Conservation (phyloP, 2,329 filamentous ascomycete genomes). For the Pleomassaria siparia region DNA sequence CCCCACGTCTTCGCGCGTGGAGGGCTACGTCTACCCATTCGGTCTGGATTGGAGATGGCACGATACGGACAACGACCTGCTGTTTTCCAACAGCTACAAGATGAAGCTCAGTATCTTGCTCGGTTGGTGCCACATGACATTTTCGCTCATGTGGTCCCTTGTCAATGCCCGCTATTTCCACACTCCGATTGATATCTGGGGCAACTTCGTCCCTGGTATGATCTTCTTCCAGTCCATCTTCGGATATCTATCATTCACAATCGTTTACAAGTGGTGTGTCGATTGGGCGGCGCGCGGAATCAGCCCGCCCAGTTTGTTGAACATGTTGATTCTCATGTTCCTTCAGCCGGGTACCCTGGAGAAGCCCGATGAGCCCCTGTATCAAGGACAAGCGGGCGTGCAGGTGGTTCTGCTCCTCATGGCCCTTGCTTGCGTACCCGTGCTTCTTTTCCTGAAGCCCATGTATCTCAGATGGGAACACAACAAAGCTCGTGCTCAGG, state of each 20-base stretch:
- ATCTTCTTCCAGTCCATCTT: constrained; percentile 99
- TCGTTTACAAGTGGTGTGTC: constrained; percentile 95
- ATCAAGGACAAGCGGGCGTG: constrained; percentile 72
- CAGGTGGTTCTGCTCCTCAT: constrained; percentile 79
- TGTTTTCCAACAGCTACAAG: constrained; percentile 99
- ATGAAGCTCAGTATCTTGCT: constrained; percentile 99
- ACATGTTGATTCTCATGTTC: constrained; percentile 99
- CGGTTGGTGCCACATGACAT: constrained; percentile 98
- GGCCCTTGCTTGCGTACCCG: constrained; percentile 82
- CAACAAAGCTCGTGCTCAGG: constrained; percentile 81
- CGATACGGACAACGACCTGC: constrained; percentile 87
- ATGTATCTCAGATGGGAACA: constrained; percentile 93
- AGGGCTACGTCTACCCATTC: constrained; percentile 87
- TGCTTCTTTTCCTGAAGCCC: constrained; percentile 92
- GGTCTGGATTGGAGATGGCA: constrained; percentile 97
- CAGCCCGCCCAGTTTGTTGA: constrained; percentile 82
- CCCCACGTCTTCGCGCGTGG: constrained; percentile 65
- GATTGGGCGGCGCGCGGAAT: constrained; percentile 73
- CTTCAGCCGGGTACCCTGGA: constrained; percentile 77
- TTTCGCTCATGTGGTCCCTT: constrained; percentile 88
- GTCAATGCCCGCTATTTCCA: constrained; percentile 96
- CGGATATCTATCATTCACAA: constrained; percentile 89
- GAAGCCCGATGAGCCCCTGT: constrained; percentile 64
- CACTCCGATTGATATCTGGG: constrained; percentile 92
- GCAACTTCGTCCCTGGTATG: constrained; percentile 97